A percentile compares a stretch with the other conserved stretches of the same genome.
phyloP scores from a whole-genome alignment of 306 rosid species.

The Mucuna pruriens region DNA sequence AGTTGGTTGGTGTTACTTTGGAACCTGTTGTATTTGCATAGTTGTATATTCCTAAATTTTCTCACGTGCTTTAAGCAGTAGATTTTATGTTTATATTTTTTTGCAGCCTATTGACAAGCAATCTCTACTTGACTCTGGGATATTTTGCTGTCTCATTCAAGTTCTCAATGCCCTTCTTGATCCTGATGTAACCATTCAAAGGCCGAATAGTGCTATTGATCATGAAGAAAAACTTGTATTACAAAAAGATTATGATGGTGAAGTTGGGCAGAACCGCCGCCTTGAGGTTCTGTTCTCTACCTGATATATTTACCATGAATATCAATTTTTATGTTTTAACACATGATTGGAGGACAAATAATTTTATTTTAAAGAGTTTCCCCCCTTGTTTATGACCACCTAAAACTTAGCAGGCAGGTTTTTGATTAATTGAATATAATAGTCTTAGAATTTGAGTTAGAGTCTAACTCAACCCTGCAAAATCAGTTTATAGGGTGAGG shows the following conservation, averaged over 20 bases:
- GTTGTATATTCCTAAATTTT: slow-evolving; percentile 4
- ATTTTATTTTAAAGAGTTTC: not conserved
- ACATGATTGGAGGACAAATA: not conserved
- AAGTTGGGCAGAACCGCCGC: slow-evolving; percentile 61
- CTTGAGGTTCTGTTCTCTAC: slow-evolving; percentile 79
- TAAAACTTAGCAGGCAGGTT: not conserved
- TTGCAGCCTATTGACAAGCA: slow-evolving; percentile 97
- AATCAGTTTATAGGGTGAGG: no score
- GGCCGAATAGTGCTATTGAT: slow-evolving; percentile 52
- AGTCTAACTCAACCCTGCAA: no score
- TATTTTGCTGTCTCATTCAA: slow-evolving; percentile 95
- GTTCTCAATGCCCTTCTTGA: slow-evolving; percentile 86
- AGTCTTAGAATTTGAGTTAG: no score
- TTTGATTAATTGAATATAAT: slow-evolving; percentile 29
- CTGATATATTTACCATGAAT: slow-evolving; percentile 20
- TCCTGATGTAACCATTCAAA: slow-evolving; percentile 68
- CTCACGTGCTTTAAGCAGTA: slow-evolving; percentile 25
- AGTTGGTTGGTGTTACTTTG: slow-evolving; percentile 18
- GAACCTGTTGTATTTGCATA: not conserved
- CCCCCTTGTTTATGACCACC: not conserved
- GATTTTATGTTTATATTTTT: slow-evolving; percentile 19
- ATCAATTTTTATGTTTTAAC: slow-evolving; percentile 3
- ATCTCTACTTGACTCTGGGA: slow-evolving; percentile 99
- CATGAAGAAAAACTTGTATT: slow-evolving; percentile 48
- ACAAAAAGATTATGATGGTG: slow-evolving; percentile 52